phyloP scores from a whole-genome alignment of 495 filamentous ascomycete genomes.

The Daldinia decipiens region DNA sequence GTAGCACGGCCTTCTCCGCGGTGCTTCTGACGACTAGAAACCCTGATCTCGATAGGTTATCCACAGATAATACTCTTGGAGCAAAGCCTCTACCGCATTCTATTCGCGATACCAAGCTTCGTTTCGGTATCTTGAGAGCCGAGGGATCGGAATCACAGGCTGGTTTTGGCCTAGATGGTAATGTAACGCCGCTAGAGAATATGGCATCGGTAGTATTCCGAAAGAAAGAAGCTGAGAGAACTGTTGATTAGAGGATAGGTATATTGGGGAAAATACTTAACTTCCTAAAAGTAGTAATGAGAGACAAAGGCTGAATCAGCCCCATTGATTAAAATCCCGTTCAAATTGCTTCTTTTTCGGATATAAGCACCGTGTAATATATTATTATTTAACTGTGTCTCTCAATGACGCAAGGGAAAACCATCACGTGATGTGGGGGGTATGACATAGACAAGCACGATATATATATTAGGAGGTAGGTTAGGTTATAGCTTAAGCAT shows the following conservation, averaged over 20 bases:
- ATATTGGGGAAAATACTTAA: background rate
- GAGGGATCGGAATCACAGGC: conserved; percentile 3
- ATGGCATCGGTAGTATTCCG: background rate
- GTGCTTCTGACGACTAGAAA: conserved; percentile 36
- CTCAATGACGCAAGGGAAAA: conserved; percentile 28
- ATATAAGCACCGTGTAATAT: conserved; percentile 23
- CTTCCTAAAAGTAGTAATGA: conserved; percentile 3
- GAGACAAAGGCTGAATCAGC: background rate
- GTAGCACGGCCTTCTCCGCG: conserved; percentile 30
- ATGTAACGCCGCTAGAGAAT: background rate
- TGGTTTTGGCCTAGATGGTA: conserved; percentile 26
- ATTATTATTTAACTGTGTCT: conserved; percentile 13
- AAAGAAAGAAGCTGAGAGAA: background rate
- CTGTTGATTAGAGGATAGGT: background rate
- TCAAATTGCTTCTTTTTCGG: background rate
- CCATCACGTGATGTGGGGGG: conserved; percentile 33
- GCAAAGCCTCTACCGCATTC: conserved; percentile 17
- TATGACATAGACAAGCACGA: background rate
- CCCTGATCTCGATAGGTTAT: conserved; percentile 25
- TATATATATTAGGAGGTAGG: background rate
- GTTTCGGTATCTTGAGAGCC: conserved; percentile 20
- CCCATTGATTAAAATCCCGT: background rate
- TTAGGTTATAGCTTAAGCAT: background rate
- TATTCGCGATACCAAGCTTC: conserved; percentile 23
- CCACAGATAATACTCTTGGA: conserved; percentile 13